A percentile compares a stretch with the other conserved stretches of the same genome.
Evolutionary conservation across 495 filamentous ascomycete species (phyloP).

Genomic region (Hapsidospora chrysogenum): DNA sequence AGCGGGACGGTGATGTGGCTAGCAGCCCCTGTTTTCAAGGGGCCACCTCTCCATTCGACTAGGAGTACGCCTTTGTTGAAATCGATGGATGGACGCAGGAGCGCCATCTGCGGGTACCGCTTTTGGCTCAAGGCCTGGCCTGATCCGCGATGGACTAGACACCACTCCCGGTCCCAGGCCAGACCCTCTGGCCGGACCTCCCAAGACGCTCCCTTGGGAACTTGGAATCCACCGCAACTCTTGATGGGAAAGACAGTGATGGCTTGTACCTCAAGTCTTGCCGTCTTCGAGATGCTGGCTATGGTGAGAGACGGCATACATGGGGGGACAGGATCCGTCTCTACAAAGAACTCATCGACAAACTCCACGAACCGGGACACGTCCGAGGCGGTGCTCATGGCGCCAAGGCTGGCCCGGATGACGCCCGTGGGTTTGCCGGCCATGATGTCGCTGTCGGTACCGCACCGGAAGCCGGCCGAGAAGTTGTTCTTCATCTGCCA

Average conservation of each 20-base stretch:
- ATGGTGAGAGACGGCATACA: background rate
- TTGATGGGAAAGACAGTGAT: slow-evolving; percentile 74
- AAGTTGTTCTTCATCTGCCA: slow-evolving; percentile 73
- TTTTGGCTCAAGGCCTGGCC: slow-evolving; percentile 68
- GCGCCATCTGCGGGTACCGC: slow-evolving; percentile 64
- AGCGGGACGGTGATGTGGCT: slow-evolving; percentile 45
- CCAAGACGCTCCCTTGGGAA: slow-evolving; percentile 51
- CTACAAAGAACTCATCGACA: slow-evolving; percentile 61
- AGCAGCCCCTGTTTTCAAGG: slow-evolving; percentile 28
- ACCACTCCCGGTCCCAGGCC: slow-evolving; percentile 91
- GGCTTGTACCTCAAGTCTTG: slow-evolving; percentile 33
- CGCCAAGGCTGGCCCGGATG: slow-evolving; percentile 70
- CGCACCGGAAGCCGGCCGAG: slow-evolving; percentile 62
- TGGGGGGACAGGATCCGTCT: too few species aligned
- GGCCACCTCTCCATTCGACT: slow-evolving; percentile 16
- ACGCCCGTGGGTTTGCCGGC: slow-evolving; percentile 74
- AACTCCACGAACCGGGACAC: slow-evolving; percentile 54
- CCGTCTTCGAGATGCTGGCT: slow-evolving; percentile 1
- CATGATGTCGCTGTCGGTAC: slow-evolving; percentile 64
- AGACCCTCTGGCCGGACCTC: slow-evolving; percentile 62
- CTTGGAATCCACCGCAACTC: slow-evolving; percentile 62
- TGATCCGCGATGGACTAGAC: slow-evolving; percentile 69
- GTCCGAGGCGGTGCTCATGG: slow-evolving; percentile 72
- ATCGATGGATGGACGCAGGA: slow-evolving; percentile 56
- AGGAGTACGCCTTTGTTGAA: slow-evolving; percentile 29